phyloP scores from a whole-genome alignment of 2,329 filamentous ascomycete species.

The Hypoxylon sp. region DNA sequence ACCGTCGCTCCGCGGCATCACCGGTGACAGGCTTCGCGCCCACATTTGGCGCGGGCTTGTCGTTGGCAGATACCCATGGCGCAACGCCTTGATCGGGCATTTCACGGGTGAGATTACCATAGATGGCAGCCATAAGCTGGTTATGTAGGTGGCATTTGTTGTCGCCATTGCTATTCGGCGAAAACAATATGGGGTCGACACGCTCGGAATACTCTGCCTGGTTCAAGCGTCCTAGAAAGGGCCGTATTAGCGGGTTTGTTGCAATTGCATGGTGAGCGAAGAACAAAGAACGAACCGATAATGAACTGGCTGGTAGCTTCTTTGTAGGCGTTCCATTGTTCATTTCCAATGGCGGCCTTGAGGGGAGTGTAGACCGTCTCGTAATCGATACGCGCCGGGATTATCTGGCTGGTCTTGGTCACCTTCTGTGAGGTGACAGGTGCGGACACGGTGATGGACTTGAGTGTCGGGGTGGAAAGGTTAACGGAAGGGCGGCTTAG shows the following conservation, averaged over 20 bases:
- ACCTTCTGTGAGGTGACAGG: constrained; percentile 59
- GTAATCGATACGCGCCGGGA: constrained; percentile 72
- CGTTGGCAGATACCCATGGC: constrained; percentile 75
- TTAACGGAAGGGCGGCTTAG: constrained; percentile 67
- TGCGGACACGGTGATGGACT: constrained; percentile 63
- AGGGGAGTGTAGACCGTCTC: constrained; percentile 70
- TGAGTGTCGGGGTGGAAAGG: constrained; percentile 67
- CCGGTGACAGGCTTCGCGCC: constrained; percentile 69
- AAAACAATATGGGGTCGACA: constrained; percentile 67
- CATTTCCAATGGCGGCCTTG: constrained; percentile 64
- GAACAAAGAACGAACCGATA: constrained; percentile 57
- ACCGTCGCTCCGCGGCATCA: constrained; percentile 69
- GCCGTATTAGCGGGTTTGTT: constrained; percentile 41
- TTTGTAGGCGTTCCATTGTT: constrained; percentile 72
- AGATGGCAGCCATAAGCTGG: constrained; percentile 71
- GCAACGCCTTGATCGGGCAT: constrained; percentile 73
- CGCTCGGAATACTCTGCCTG: constrained; percentile 66
- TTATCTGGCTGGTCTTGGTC: constrained; percentile 67
- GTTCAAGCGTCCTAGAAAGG: constrained; percentile 64
- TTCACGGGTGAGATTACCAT: constrained; percentile 73
- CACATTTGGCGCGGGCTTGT: constrained; percentile 66
- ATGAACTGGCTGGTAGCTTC: constrained; percentile 69
- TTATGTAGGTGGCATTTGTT: constrained; percentile 72
- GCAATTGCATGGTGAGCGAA: background rate
- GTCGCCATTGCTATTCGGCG: constrained; percentile 62